These are phyloP conservation scores for Thelonectria rubi DNA, from an alignment of 2,329 filamentous ascomycete genomes.

Conservation along the genomic window DNA sequence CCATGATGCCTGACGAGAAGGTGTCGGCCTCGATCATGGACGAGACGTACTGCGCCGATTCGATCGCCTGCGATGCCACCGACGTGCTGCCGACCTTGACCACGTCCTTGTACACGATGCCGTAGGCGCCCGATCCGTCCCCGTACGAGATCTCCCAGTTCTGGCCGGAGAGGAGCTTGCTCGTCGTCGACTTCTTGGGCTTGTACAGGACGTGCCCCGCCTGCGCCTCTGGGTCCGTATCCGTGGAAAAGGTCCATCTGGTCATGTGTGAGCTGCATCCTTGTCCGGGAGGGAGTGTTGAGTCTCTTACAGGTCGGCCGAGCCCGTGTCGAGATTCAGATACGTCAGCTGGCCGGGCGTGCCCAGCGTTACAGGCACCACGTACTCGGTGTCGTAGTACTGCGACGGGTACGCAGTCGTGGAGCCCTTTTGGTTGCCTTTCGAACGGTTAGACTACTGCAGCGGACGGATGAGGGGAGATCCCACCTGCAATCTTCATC, in stretches of 20 bases:
- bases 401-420: constrained; percentile 42
- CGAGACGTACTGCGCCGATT: constrained; percentile 69
- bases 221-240: constrained; percentile 58
- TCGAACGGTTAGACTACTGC: neutral
- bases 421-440: constrained; percentile 35
- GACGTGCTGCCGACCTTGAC: constrained; percentile 69
- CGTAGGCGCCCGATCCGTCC: constrained; percentile 69
- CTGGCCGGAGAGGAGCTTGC: constrained; percentile 51
- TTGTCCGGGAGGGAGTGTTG: accelerated
- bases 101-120: constrained; percentile 72
- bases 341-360: constrained; percentile 64
- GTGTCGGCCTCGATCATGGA: constrained; percentile 47
- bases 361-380: constrained; percentile 71
- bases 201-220: constrained; percentile 66
- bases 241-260: constrained; percentile 75
- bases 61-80: constrained; percentile 69
- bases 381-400: constrained; percentile 63
- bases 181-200: constrained; percentile 54
- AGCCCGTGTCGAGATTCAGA: constrained; percentile 74
- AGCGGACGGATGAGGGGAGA: neutral
- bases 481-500: constrained; percentile 38
- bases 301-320: constrained; percentile 57
- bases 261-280: constrained; percentile 27
- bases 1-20: constrained; percentile 50
- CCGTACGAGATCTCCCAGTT: constrained; percentile 71